Evolutionary conservation across 805 yeast species (phyloP).

Genomic region (Kazachstania taianensis): DNA sequence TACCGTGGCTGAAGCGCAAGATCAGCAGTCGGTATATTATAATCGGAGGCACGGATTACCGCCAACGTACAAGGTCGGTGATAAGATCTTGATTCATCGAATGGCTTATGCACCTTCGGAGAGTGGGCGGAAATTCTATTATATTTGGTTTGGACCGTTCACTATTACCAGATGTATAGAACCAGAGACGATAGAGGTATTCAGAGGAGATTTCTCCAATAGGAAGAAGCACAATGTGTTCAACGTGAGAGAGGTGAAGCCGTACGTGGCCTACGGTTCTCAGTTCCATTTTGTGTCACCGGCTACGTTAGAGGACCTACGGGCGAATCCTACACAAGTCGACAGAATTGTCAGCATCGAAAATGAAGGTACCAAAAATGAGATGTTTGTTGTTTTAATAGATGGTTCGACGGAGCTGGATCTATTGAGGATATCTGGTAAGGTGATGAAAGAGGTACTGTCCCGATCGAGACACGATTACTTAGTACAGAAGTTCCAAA

Average conservation of each 20-base stretch:
- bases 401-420: neutral
- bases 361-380: too few relatives aligned
- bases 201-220: neutral
- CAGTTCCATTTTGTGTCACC: neutral
- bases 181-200: neutral
- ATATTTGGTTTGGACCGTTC: conserved; percentile 2
- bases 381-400: too few relatives aligned
- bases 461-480: too few relatives aligned
- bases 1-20: conserved; percentile 1
- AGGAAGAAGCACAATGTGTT: neutral
- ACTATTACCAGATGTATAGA: neutral
- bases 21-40: neutral
- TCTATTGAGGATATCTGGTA: neutral
- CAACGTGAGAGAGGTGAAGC: neutral
- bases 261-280: neutral
- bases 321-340: neutral
- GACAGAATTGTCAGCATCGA: neutral
- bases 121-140: neutral
- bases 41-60: neutral
- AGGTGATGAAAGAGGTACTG: too few relatives aligned
- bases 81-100: neutral
- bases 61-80: neutral
- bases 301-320: neutral
- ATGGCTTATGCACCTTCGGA: neutral
- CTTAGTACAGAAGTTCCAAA: too few relatives aligned